Base-by-base conservation (phyloP, 495 filamentous ascomycete species). In the Tuber brumale region DNA sequence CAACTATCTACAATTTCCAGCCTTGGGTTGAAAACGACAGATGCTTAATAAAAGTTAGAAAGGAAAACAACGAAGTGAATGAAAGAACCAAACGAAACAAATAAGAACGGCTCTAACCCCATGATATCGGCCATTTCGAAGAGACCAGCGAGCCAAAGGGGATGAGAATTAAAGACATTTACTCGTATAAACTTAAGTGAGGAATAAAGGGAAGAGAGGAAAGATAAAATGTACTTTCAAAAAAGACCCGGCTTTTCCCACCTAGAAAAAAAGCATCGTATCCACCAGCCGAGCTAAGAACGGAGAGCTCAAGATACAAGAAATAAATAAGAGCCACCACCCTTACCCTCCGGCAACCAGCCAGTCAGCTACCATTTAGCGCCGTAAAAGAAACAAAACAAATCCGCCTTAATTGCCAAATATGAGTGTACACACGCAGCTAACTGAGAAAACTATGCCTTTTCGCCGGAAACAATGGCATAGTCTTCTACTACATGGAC, bases 161-260 rank as follows among this genome's bases (percentile, higher is more conserved):
- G 57, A 35, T 66, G 57, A 66, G 27, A 35, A 66, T 66, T 66
- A 66, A 35, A 66, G 57, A 16, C 57, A 66, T 35, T 66, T 66
- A 66, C 57, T 66, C 57, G 31, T 61, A 61, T 14, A 66, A 66
- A 27, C 57, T 61, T 19, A 66, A 35, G 51, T 12, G n/a, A 66
- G 10, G 12, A 6, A 35, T 35, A 27, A 57, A 57, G 10, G 57
- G 27, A 8, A 18, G 57, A 66, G 57, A 66, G 57, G 27, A 66
- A 66, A 66, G 57, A 35, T 66, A 66, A 35, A 66, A 66, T 66
- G 57, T 66, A 66, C 57, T 66, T 66, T 66, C 57, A 66, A 66
- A 66, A 66, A 66, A 66, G 57, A 35, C 16, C 27, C 27, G 10
- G 57, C 57, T 66, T 66, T 35, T 66, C 35, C 16, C 12, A 27